Evolutionary conservation across 768 basidiomycete genomes (phyloP).

Genomic region (Thelephora aurantiotincta): DNA sequence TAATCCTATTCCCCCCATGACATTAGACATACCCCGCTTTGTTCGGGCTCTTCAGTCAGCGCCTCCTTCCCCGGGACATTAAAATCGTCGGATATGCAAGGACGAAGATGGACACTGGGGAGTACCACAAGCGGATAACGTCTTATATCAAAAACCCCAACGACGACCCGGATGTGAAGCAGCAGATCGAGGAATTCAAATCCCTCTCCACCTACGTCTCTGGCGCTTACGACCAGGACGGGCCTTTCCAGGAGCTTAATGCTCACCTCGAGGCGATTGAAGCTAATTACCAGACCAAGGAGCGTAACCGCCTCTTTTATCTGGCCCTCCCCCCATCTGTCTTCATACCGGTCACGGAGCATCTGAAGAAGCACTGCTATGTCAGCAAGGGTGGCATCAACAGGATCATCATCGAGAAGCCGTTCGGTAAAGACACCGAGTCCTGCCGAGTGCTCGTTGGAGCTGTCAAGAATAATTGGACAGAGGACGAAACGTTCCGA

Average conservation of each 20-base stretch:
- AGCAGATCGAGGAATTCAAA: constrained; percentile 76
- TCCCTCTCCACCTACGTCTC: constrained; percentile 65
- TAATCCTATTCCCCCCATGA: not conserved
- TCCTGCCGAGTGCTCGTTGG: constrained; percentile 68
- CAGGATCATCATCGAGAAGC: constrained; percentile 96
- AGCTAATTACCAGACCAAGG: constrained; percentile 43
- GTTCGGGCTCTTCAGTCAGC: constrained; percentile 74
- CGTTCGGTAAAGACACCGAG: constrained; percentile 90
- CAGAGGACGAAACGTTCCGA: constrained; percentile 95
- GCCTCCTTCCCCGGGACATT: constrained; percentile 67
- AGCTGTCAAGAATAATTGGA: constrained; percentile 78
- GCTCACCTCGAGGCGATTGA: constrained; percentile 71
- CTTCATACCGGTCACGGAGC: constrained; percentile 79
- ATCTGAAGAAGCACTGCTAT: constrained; percentile 76
- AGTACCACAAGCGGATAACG: constrained; percentile 74
- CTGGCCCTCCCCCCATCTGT: constrained; percentile 96
- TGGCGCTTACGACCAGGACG: constrained; percentile 79
- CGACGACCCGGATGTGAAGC: constrained; percentile 39
- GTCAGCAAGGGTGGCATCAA: constrained; percentile 50
- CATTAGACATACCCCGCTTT: constrained; percentile 86
- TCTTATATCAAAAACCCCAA: constrained; percentile 75
- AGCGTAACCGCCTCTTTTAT: constrained; percentile 83
- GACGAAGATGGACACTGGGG: constrained; percentile 80
- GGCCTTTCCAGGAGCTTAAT: constrained; percentile 66
- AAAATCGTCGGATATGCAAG: constrained; percentile 95